Base-by-base conservation (phyloP, 2,329 filamentous ascomycete species). In the Monilinia fructicola region DNA sequence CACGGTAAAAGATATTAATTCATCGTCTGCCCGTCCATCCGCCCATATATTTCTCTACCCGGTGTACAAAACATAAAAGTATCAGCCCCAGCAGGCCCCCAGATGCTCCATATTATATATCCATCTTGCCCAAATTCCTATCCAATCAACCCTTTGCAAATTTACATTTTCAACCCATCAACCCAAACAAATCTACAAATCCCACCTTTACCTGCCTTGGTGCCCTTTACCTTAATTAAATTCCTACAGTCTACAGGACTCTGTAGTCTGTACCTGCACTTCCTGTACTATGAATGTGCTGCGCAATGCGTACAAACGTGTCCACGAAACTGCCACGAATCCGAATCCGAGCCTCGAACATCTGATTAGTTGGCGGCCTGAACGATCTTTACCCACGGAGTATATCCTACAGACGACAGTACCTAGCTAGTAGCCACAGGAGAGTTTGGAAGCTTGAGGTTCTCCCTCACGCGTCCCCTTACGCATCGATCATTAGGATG, bases 291-390 rank as follows among this genome's bases (percentile, higher is more conserved):
- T n/a, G n/a, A 35, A 35, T 35, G 31, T 35, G 9, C 40, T 42
- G 40, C 12, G 12, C 40, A 14, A 16, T 42, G 23, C 14, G 11
- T 42, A 26, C 55, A 46, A 59, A 59, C 56, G 56, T 59, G 56
- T 59, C 56, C 56, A 48, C 42, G 56, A 59, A 31, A 46, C 40
- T 48, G 56, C 42, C 56, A 59, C 56, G 56, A 59, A 59, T 59
- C 26, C 56, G 56, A 59, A 59, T 59, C 42, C 56, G 56, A 59
- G 40, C 56, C 42, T 35, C 26, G 11, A 46, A 23, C 26, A 23
- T 31, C 2, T 35, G 14, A 21, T 31, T 59, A n/a, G 55, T 44
- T 48, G 56, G 56, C 56, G 35, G 44, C 44, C 44, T 6, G 44
- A 46, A 7, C 44, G n/a, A 46, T 46, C 44, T 16, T 7, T n/a